Conservation (phyloP, 192 early-diverging fungal genomes). For the Phycomyces nitens region DNA sequence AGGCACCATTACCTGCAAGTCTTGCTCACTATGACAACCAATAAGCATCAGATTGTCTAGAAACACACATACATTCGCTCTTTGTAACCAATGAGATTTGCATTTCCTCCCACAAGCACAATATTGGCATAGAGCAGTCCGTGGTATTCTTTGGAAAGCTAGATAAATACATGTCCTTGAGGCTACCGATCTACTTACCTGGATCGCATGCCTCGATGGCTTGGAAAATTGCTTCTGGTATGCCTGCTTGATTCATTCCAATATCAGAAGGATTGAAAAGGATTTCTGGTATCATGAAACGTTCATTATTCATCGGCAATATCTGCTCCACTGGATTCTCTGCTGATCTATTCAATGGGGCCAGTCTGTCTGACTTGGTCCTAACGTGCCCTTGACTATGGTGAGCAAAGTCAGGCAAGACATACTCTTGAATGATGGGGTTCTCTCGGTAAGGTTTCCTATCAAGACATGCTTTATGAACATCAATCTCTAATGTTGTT, state of each 20-base stretch:
- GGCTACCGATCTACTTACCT: conserved; percentile 32
- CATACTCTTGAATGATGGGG: conserved; percentile 58
- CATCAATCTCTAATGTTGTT: not conserved
- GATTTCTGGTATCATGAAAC: conserved; percentile 74
- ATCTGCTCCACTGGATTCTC: conserved; percentile 42
- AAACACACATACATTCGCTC: conserved; percentile 52
- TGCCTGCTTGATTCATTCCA: conserved; percentile 67
- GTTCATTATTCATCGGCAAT: conserved; percentile 67
- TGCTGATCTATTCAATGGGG: not conserved
- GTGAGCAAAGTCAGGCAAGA: conserved; percentile 60
- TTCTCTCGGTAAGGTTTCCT: conserved; percentile 47
- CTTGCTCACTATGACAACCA: conserved; percentile 25
- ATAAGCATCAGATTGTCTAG: not conserved
- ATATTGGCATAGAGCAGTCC: conserved; percentile 67
- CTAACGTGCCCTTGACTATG: conserved; percentile 54
- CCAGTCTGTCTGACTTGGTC: conserved; percentile 8
- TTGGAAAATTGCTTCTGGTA: conserved; percentile 63
- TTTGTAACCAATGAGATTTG: conserved; percentile 56
- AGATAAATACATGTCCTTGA: not conserved
- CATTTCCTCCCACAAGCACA: conserved; percentile 66
- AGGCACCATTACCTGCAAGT: conserved; percentile 54
- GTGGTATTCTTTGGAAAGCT: conserved; percentile 42
- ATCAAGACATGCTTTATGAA: not conserved
- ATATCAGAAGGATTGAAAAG: conserved; percentile 74
- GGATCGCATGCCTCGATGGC: conserved; percentile 45